Evolutionary conservation across 371 early-diverging fungal species (phyloP).

Genomic region (Mucor mucedo): DNA sequence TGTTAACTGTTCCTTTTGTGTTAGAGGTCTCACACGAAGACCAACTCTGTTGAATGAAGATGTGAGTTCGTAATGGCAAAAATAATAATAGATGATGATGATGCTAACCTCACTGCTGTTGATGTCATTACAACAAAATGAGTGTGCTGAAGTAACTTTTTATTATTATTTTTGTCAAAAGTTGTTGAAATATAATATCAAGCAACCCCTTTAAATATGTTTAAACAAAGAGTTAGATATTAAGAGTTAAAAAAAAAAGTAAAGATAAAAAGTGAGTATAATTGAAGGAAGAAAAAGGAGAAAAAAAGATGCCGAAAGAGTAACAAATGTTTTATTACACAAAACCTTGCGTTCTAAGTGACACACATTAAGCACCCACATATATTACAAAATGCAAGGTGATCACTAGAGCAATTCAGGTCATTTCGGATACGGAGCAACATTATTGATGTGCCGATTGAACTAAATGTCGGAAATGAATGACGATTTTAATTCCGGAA

Average conservation of each 20-base stretch:
- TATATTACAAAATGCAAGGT: background rate
- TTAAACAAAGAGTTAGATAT: background rate
- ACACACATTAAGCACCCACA: background rate
- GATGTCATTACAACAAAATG: conserved; percentile 20
- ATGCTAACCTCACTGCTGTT: conserved; percentile 23
- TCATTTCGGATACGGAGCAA: too few species aligned
- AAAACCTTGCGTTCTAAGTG: background rate
- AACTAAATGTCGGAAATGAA: too few species aligned
- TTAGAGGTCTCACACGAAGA: conserved; percentile 80
- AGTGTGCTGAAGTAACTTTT: background rate
- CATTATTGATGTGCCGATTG: too few species aligned
- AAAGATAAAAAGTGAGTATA: background rate
- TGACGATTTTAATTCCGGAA: too few species aligned
- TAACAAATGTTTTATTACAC: background rate
- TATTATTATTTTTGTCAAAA: background rate
- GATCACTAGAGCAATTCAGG: too few species aligned
- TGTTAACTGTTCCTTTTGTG: conserved; percentile 69
- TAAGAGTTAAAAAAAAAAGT: background rate
- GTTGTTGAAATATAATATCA: background rate
- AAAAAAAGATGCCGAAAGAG: conserved; percentile 1
- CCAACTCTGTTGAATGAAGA: conserved; percentile 64
- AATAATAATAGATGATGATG: background rate
- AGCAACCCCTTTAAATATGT: background rate
- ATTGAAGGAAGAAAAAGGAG: background rate
- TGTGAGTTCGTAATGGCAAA: background rate